Percentiles rank a stretch among this genome's conserved stretches.
These are phyloP conservation scores for Akanthomyces dipterigenus DNA, from an alignment of 2,329 filamentous ascomycete species.

Conservation along the genomic window DNA sequence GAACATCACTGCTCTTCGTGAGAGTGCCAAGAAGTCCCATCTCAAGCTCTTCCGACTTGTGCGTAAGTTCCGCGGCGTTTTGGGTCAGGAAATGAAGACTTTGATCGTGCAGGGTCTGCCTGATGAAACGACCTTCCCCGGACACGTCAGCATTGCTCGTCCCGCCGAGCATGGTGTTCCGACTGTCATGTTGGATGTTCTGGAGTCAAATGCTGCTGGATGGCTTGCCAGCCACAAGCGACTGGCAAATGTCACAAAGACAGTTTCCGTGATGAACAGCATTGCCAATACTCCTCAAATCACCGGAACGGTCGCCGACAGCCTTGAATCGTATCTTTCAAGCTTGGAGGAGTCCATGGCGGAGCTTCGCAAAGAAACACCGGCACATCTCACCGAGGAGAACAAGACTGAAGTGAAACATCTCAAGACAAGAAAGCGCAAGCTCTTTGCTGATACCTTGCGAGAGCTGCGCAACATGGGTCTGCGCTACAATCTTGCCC, in stretches of 20 bases:
- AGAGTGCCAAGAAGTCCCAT: constrained; percentile 86
- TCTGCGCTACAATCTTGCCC: constrained; percentile 73
- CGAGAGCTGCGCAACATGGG: constrained; percentile 84
- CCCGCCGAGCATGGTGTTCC: not conserved
- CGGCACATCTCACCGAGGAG: constrained; percentile 72
- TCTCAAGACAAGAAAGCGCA: constrained; percentile 83
- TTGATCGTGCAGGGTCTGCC: constrained; percentile 56
- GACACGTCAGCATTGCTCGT: constrained; percentile 10
- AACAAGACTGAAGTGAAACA: constrained; percentile 81
- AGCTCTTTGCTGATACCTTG: constrained; percentile 82
- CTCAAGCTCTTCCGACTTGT: constrained; percentile 87
- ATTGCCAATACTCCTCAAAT: constrained; percentile 48
- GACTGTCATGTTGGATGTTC: not conserved
- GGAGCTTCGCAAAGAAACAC: constrained; percentile 78
- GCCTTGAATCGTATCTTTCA: constrained; percentile 61
- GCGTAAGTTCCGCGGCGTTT: constrained; percentile 75
- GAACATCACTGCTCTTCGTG: constrained; percentile 80
- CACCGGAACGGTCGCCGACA: constrained; percentile 48
- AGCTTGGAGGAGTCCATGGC: constrained; percentile 61
- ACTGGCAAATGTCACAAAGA: constrained; percentile 63
- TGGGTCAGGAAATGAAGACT: constrained; percentile 67
- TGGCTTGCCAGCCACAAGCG: constrained; percentile 49
- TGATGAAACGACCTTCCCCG: constrained; percentile 33
- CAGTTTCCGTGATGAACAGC: constrained; percentile 66
- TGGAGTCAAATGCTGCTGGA: constrained; percentile 22